Base-by-base conservation (phyloP, 73 alveolate genomes). In the Tetrahymena elliotti region DNA sequence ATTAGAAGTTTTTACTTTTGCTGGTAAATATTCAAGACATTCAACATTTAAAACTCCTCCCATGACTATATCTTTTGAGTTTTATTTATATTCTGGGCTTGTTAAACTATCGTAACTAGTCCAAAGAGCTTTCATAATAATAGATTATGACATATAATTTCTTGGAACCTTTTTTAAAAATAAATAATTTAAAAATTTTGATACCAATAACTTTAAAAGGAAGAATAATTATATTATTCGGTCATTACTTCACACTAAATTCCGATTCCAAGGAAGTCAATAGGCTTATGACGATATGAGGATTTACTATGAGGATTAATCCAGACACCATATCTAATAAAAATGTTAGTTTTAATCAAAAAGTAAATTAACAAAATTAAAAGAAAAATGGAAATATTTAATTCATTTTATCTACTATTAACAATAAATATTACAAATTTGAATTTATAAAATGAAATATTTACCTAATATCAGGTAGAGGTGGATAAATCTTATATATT, bases 1-100 rank as follows among this genome's bases (percentile, higher is more conserved):
- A 41, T 53, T 92, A 88, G 93, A 68, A 33, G 93, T 92, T 88
- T 94, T 94, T 22, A 84, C 93, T 35, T 94, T 94, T 20, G 95
- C 93, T 18, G 95, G 95, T 0, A 94, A 47, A 94, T 94, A 96
- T 35, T 52, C 37, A 83, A 96, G 96, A 92, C 96, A 84, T 53
- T 97, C 98, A 27, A 96, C 93, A 93, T 97, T 97, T 20, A 96
- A 83, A 6, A 97, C 96, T 24, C 99, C 99, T 33, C 99, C 99
- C 35, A 97, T 97, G 13, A 97, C 95, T 31, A 96, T 84, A 93
- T 97, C 97, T 92, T 84, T 94, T 36, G 97, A 97, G 82, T 94
- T 93, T 54, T 97, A 94, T 53, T 34, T 52, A 11, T 39, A 34
- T 34, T 35, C 84, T 22, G 54, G 84, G 47, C 83, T 93, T 35